Evolutionary conservation across 192 early-diverging fungal genomes (phyloP), one percentile per base, ranked within the genome.

Genomic region (Coemansia sp.): DNA sequence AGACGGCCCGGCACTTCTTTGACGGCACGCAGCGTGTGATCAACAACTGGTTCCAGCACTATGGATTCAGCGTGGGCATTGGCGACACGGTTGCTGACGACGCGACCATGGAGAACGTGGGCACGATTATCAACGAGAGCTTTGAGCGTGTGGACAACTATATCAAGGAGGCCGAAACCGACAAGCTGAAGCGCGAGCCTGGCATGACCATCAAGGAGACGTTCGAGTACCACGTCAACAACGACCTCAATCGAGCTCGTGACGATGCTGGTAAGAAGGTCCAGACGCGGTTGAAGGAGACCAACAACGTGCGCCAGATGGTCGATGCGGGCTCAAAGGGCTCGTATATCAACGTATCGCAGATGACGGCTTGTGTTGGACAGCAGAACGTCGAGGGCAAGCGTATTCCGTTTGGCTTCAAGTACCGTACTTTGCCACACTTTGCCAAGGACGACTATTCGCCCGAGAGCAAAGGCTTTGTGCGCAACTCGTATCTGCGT

Each of bases 321-420:
- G 92, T 95, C 30, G 87, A 94, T 37, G 86, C 95, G 20, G 97
- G 97, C 56, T 95, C 96, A 35, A 99, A 99, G 72, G 97, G 97
- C 53, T 95, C 93, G 9, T 90, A 89, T 62, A 93, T 99, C 62
- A 99, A 99, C 77, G 90, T 97, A 39, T 95, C 96, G 29, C 97
- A 99, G 83, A 99, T 99, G 93, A 85, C 94, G 18, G 95, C 94
- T 18, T 95, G 92, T 91, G 96, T 99, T n/a, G 97, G 97, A 43
- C 97, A 98, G 81, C 97, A 99, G 76, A 95, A 94, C 83, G 95
- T 99, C n/a, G 96, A 99, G 71, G 97, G 97, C 68, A 95, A 94
- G 73, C 94, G 97, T 67, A 97, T 99, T 82, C 95, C 94, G 15
- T 98, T 92, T 68, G 96, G 96, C 4, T 98, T 99, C 85, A 90